Base-by-base conservation (phyloP, 106 monocot species). In the Dioscorea zingiberensis region DNA sequence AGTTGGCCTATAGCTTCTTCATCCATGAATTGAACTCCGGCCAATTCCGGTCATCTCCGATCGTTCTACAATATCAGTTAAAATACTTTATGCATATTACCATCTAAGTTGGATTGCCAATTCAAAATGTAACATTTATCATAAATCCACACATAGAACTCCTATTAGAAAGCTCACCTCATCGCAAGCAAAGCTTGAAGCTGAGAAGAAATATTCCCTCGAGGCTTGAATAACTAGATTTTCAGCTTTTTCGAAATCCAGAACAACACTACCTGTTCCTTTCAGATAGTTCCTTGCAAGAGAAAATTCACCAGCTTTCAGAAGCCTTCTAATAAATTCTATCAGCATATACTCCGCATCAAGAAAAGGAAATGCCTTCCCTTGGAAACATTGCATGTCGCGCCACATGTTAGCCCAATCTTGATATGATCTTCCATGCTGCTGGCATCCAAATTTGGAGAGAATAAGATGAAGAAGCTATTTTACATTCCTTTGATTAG, bases 211-310 rank as follows among this genome's bases (percentile, higher is more conserved):
- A 79, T 91, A 95, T 53, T 95, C 95, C 62, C 83, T 80, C 70
- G 91, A 87, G 49, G 87, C 95, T 73, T 87, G 91, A 68, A 95
- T 79, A 54, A 95, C 91, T 21, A 95, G 74, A 71, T 68, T 78
- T 74, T 95, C 95, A 58, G 88, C 88, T 60, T 95, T 95, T 54
- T 85, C 91, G 62, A 60, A 65, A 64, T 76, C 54, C 67, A 95
- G 79, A 63, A 62, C 4, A 56, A 85, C 60, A 48, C 73, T 66
- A 59, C 77, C 77, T 38, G 79, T 84, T 19, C 90, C 94, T 72
- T 86, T 87, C n/a, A 91, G 64, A 67, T 95, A 95, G 76, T 88
- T 91, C 48, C 95, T 87, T 69, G 95, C 95, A 72, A 95, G 85
- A 17, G 87, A 83, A 71, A 95, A 91, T 73, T 91, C 91, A 26